A percentile compares a stretch with the other conserved stretches of the same genome.
phyloP scores from a whole-genome alignment of 805 yeast species.

The Soucietia sequanensis region DNA sequence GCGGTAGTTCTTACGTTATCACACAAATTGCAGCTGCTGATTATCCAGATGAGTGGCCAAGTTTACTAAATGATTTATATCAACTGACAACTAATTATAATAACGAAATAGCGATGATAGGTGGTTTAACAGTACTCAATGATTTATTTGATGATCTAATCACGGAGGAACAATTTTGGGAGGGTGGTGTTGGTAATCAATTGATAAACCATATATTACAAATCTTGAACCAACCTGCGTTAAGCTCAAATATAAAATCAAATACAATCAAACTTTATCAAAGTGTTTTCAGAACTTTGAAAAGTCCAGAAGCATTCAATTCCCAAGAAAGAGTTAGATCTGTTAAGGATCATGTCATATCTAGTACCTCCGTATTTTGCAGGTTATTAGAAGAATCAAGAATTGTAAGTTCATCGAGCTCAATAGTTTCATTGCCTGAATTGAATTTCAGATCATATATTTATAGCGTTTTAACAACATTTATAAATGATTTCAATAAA shows the following conservation, averaged over 20 bases:
- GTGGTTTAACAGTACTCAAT: conserved; percentile 58
- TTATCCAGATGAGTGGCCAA: conserved; percentile 96
- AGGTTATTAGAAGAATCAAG: conserved; percentile 15
- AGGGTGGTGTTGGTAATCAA: conserved; percentile 60
- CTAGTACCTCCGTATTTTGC: conserved; percentile 16
- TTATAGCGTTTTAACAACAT: conserved; percentile 22
- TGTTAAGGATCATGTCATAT: conserved; percentile 26
- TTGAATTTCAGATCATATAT: conserved; percentile 24
- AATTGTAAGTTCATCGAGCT: not conserved
- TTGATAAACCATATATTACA: conserved; percentile 51
- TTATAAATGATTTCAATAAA: conserved; percentile 28
- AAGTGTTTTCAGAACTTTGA: conserved; percentile 52
- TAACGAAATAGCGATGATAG: conserved; percentile 39
- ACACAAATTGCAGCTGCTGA: conserved; percentile 86
- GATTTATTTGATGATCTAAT: conserved; percentile 86
- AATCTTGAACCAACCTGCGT: conserved; percentile 30
- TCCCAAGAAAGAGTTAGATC: conserved; percentile 34
- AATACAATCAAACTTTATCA: conserved; percentile 53
- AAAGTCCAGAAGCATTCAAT: conserved; percentile 47
- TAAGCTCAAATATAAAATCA: conserved; percentile 40
- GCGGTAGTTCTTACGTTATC: conserved; percentile 68
- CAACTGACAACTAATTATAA: conserved; percentile 30
- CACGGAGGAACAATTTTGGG: conserved; percentile 83
- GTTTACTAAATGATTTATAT: conserved; percentile 51
- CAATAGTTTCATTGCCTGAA: conserved; percentile 10